Conservation (phyloP, 108 stramenopile genomes). For the Chaetoceros tenuissimus region DNA sequence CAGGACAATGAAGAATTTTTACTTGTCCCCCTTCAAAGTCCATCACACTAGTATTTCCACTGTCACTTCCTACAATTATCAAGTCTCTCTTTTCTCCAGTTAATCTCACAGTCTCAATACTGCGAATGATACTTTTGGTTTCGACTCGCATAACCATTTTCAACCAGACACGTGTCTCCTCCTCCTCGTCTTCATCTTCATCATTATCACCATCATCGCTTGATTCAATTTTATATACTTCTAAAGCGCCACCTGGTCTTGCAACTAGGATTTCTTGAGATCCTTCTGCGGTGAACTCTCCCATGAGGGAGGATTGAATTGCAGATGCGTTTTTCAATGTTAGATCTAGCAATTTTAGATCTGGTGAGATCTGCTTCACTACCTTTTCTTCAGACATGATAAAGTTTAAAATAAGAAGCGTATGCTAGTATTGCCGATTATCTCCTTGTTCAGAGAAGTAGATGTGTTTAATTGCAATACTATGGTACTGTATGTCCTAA, state of each 20-base stretch:
- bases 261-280: constrained; percentile 50
- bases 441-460: no score
- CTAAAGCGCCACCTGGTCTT: constrained; percentile 64
- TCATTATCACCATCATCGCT: constrained; percentile 11
- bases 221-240: constrained; percentile 45
- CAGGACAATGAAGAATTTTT: constrained; percentile 23
- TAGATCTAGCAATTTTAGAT: constrained; percentile 68
- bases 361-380: constrained; percentile 5
- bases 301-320: constrained; percentile 43
- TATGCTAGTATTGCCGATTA: no score
- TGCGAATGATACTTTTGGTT: constrained; percentile 68
- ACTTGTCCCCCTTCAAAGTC: constrained; percentile 51
- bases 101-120: constrained; percentile 59
- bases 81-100: constrained; percentile 84
- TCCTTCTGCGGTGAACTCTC: constrained; percentile 47
- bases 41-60: constrained; percentile 77
- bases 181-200: constrained; percentile 38
- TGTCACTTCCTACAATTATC: constrained; percentile 83
- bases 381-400: no score
- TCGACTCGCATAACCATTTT: constrained; percentile 57
- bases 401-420: no score
- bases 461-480: no score
- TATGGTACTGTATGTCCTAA: no score
- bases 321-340: constrained; percentile 58
- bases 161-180: constrained; percentile 31